Conservation (phyloP, 352 stramenopile species). For the Phytophthora colocasiae region DNA sequence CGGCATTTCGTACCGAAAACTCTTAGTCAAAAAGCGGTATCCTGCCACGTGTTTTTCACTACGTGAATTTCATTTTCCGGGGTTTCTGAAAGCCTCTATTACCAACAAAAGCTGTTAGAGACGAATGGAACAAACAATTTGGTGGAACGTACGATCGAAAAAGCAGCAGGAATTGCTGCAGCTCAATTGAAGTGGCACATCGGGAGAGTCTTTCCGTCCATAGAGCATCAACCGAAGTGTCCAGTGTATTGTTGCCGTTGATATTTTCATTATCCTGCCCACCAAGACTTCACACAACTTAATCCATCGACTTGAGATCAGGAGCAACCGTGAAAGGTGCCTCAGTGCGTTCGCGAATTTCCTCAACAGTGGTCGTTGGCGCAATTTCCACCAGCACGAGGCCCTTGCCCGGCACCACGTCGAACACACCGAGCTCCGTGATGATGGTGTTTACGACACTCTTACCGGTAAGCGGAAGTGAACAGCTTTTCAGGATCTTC, state of each 20-base stretch:
- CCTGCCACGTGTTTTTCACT: no score
- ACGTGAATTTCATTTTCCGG: no score
- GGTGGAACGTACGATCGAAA: conserved; percentile 1
- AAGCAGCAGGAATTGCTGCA: background rate
- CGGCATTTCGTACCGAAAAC: no score
- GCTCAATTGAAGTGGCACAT: background rate
- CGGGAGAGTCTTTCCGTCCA: background rate
- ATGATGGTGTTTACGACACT: conserved; percentile 94
- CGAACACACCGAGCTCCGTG: conserved; percentile 92
- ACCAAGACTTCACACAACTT: conserved; percentile 2
- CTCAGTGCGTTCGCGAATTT: conserved; percentile 82
- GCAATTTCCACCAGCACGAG: conserved; percentile 93
- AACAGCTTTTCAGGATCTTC: conserved; percentile 96
- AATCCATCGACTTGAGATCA: conserved; percentile 72
- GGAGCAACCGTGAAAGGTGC: conserved; percentile 75
- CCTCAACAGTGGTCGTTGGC: conserved; percentile 81
- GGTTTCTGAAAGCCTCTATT: background rate
- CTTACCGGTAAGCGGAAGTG: conserved; percentile 95
- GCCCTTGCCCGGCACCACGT: conserved; percentile 62
- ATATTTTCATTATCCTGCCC: conserved; percentile 2
- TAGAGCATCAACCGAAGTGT: conserved; percentile 3
- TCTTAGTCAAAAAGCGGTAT: no score
- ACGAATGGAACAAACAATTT: background rate
- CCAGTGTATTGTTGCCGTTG: background rate
- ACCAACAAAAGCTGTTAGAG: background rate